Percentiles rank a stretch among this genome's conserved stretches.
phyloP scores from a whole-genome alignment of 2,329 filamentous ascomycete species.

The Epichloe amarillans region DNA sequence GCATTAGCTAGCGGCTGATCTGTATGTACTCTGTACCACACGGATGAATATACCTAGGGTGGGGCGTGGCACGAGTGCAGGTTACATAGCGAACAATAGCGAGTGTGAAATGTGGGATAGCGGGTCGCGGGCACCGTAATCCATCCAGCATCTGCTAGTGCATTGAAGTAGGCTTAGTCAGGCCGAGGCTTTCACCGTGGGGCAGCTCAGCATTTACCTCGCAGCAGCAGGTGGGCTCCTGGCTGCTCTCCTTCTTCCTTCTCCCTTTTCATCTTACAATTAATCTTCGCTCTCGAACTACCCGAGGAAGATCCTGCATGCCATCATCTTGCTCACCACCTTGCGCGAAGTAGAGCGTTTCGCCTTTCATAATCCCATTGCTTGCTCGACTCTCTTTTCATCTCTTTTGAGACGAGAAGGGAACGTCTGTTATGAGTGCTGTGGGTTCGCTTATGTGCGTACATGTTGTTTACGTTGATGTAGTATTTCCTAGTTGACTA shows the following conservation, averaged over 20 bases:
- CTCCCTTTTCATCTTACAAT: constrained; percentile 36
- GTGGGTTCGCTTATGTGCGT: constrained; percentile 50
- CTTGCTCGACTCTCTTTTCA: constrained; percentile 24
- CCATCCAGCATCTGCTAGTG: background rate
- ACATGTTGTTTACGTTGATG: constrained; percentile 24
- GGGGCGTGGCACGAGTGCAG: no score
- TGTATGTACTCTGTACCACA: background rate
- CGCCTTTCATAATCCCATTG: constrained; percentile 49
- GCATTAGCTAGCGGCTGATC: no score
- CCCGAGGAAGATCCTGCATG: constrained; percentile 16
- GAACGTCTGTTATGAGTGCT: constrained; percentile 25
- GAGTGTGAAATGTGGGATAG: constrained; percentile 1
- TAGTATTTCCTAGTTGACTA: background rate
- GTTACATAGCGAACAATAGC: background rate
- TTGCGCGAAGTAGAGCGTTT: constrained; percentile 39
- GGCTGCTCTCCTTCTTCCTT: constrained; percentile 17
- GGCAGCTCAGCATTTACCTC: background rate
- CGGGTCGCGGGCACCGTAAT: background rate
- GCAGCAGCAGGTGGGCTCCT: background rate
- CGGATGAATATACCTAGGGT: background rate
- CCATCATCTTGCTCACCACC: constrained; percentile 29
- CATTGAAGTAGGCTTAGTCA: background rate
- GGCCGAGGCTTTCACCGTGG: background rate
- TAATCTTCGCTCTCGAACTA: constrained; percentile 23
- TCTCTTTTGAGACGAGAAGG: constrained; percentile 6